A percentile compares a stretch with the other conserved stretches of the same genome.
Conservation (phyloP, 352 stramenopile genomes). For the Pythium oligandrum region DNA sequence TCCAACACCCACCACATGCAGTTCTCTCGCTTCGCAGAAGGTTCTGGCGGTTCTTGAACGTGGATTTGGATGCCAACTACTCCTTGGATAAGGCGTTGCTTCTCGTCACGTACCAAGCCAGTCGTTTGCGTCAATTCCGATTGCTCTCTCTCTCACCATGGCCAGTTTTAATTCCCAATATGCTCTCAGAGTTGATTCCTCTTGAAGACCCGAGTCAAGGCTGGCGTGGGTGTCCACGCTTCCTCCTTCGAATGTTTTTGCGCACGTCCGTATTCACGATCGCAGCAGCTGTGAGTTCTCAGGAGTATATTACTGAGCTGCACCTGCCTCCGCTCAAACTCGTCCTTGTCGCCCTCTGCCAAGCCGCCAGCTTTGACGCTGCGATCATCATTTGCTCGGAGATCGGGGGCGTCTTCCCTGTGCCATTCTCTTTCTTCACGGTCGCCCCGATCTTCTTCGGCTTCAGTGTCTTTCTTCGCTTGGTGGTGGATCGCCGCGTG, state of each 20-base stretch:
- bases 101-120: too few species aligned
- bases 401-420: conserved; percentile 19
- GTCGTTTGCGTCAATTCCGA: too few species aligned
- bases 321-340: conserved; percentile 16
- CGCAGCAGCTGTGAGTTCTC: conserved; percentile 7
- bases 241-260: conserved; percentile 25
- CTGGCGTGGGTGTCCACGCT: conserved; percentile 9
- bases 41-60: too few species aligned
- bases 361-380: conserved; percentile 16
- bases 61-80: too few species aligned
- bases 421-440: conserved; percentile 23
- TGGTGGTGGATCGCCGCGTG: not conserved
- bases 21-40: too few species aligned
- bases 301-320: conserved; percentile 25
- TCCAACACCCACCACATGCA: too few species aligned
- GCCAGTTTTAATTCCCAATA: too few species aligned
- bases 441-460: conserved; percentile 12
- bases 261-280: conserved; percentile 13
- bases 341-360: conserved; percentile 5
- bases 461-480: conserved; percentile 13
- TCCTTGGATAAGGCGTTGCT: too few species aligned
- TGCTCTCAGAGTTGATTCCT: conserved; percentile 1
- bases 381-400: conserved; percentile 15
- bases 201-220: conserved; percentile 5
- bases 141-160: too few species aligned